Evolutionary conservation across 2,329 filamentous ascomycete genomes (phyloP).

Genomic region (Parastagonospora nodorum): DNA sequence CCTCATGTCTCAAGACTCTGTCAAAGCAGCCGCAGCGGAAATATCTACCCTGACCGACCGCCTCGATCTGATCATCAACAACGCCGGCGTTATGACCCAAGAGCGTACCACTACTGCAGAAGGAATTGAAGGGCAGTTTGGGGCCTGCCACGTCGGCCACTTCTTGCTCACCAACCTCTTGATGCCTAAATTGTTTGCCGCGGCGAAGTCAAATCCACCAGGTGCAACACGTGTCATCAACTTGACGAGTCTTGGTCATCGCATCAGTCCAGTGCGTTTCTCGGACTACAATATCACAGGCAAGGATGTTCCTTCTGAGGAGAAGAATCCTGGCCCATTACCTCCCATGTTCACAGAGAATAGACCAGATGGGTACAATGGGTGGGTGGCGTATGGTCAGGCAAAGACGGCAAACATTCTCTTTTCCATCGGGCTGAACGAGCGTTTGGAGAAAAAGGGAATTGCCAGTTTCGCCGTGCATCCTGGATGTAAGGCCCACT

Average conservation of each 20-base stretch:
- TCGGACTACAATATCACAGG: constrained; percentile 51
- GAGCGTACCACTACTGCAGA: constrained; percentile 44
- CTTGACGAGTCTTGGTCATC: constrained; percentile 36
- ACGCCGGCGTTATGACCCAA: constrained; percentile 49
- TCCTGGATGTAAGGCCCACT: constrained; percentile 33
- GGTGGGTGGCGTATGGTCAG: constrained; percentile 38
- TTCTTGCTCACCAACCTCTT: constrained; percentile 53
- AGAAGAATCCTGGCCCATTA: constrained; percentile 20
- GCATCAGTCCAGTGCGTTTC: constrained; percentile 44
- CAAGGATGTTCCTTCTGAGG: constrained; percentile 32
- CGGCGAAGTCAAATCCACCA: constrained; percentile 37
- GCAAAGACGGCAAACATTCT: constrained; percentile 39
- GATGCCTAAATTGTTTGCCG: constrained; percentile 43
- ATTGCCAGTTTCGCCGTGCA: constrained; percentile 38
- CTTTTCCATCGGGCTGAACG: constrained; percentile 32
- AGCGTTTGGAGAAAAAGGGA: constrained; percentile 22
- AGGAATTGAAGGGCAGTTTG: constrained; percentile 56
- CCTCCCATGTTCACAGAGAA: constrained; percentile 22
- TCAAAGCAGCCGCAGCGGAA: constrained; percentile 42
- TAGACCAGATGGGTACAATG: constrained; percentile 28
- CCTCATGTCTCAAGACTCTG: constrained; percentile 45
- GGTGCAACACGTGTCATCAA: constrained; percentile 35
- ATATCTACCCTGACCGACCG: constrained; percentile 29
- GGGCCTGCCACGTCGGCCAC: constrained; percentile 55
- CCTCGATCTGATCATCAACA: constrained; percentile 54